Base-by-base conservation (phyloP, 108 stramenopile genomes). In the Pseudonitzschia pungens region DNA sequence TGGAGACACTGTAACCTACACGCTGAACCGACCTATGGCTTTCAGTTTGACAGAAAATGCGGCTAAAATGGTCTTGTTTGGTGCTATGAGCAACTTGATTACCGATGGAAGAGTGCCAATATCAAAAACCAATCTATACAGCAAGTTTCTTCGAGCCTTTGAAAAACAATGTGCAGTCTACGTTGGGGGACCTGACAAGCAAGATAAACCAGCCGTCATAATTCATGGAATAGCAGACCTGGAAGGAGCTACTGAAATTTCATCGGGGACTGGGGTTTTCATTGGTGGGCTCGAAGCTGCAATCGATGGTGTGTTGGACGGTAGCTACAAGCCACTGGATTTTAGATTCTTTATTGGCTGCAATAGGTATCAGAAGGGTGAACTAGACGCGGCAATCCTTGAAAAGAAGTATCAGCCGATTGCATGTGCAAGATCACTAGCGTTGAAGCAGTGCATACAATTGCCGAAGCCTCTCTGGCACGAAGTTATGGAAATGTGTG, bases 381-480 rank as follows among this genome's bases (percentile, higher is more conserved):
- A 77, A 54, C 72, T 93, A 33, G 79, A 87, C 27, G 59, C 70
- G 28, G 72, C 77, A 32, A 64, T 87, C n/a, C 51, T 59, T 2
- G 43, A 65, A 21, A 84, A 87, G 10, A 86, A 84, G 67, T 89
- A 88, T 71, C 88, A 87, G 59, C 87, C 92, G n/a, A 71, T 91
- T n/a, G 88, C 90, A 24, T 88, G 87, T 58, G 72, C 87, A 14
- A 67, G 92, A 66, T 77, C 85, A 18, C 55, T 93, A 58, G 90
- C 86, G 14, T 74, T 93, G 79, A 93, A 93, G 70, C 92, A 93
- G 59, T 93, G 92, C 69, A 78, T 90, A 43, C 74, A 75, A 22
- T 72, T 93, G 41, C 92, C 92, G 26, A 91, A 89, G 65, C 92
- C 92, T 15, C 68, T 93, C 52, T 93, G 87, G 86, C 92, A 93